These are phyloP conservation scores for Fraxinus platypoda DNA, from an alignment of 305 asterid genomes.

Conservation along the genomic window DNA sequence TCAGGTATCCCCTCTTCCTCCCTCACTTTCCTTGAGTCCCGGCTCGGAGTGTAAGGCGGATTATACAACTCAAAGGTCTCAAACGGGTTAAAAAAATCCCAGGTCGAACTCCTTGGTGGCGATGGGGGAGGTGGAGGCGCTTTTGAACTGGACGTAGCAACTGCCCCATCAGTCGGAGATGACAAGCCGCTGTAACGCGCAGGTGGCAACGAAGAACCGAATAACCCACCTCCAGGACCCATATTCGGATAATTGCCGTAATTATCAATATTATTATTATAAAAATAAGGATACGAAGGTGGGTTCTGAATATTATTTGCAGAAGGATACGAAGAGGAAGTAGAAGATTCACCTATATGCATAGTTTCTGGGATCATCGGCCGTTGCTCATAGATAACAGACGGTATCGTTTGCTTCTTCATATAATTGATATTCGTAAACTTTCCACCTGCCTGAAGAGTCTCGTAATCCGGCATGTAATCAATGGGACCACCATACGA, in stretches of 20 bases:
- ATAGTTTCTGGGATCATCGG: conserved; percentile 62
- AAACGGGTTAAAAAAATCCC: conserved; percentile 93
- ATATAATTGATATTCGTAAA: conserved; percentile 62
- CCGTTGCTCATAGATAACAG: conserved; percentile 62
- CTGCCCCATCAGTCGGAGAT: conserved; percentile 20
- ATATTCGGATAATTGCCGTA: conserved; percentile 32
- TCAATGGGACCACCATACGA: conserved; percentile 33
- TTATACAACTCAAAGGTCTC: conserved; percentile 71
- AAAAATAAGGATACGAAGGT: conserved; percentile 32
- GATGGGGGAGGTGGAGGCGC: conserved; percentile 92
- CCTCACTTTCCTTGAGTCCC: conserved; percentile 78
- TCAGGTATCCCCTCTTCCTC: conserved; percentile 98
- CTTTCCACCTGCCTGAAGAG: conserved; percentile 20
- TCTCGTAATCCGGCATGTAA: conserved; percentile 38
- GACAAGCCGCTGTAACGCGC: conserved; percentile 36
- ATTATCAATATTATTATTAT: conserved; percentile 20
- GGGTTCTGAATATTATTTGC: conserved; percentile 35
- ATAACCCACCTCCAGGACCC: conserved; percentile 48
- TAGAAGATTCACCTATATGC: conserved; percentile 64
- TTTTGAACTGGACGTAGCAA: conserved; percentile 49
- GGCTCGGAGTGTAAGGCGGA: conserved; percentile 63
- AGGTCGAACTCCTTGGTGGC: conserved; percentile 67
- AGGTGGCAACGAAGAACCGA: conserved; percentile 39
- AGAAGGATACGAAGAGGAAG: conserved; percentile 39
- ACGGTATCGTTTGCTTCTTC: conserved; percentile 70